A percentile compares a stretch with the other conserved stretches of the same genome.
These are phyloP conservation scores for Hippophae rhamnoides DNA, from an alignment of 306 rosid genomes.

Conservation along the genomic window DNA sequence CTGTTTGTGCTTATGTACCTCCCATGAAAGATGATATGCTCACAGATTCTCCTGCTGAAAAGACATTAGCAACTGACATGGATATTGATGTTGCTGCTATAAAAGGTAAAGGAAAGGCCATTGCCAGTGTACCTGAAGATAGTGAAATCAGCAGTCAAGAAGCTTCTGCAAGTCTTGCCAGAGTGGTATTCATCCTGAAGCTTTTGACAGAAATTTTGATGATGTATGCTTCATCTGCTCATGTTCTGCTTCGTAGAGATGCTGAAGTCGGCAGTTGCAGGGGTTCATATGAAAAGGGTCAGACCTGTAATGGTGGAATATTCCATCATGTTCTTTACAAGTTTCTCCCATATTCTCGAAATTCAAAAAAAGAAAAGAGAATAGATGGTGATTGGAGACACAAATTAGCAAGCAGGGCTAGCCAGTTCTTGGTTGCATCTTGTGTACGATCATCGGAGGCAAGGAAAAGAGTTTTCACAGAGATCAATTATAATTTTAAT, in stretches of 20 bases:
- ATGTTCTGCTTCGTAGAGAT: constrained; percentile 83
- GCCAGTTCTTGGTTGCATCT: constrained; percentile 83
- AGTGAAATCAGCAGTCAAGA: constrained; percentile 47
- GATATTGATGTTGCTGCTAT: constrained; percentile 67
- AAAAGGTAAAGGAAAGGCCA: constrained; percentile 90
- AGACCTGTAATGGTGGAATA: constrained; percentile 50
- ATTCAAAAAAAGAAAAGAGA: constrained; percentile 74
- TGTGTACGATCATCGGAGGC: constrained; percentile 95
- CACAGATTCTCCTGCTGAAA: constrained; percentile 26
- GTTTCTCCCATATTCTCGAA: constrained; percentile 59
- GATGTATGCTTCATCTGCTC: constrained; percentile 85
- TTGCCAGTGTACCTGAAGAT: constrained; percentile 51
- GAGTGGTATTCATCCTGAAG: constrained; percentile 75
- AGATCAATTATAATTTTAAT: constrained; percentile 53
- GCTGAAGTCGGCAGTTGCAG: constrained; percentile 58
- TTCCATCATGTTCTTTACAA: constrained; percentile 75
- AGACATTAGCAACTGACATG: constrained; percentile 62
- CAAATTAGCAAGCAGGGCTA: constrained; percentile 84
- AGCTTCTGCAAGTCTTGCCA: constrained; percentile 81
- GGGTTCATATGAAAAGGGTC: constrained; percentile 48
- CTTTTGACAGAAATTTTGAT: constrained; percentile 71
- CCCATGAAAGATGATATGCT: constrained; percentile 53
- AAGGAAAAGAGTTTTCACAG: constrained; percentile 73
- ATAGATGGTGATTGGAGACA: constrained; percentile 92
- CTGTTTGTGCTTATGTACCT: constrained; percentile 54